These are phyloP conservation scores for Biscutella laevigata DNA, from an alignment of 441 rosid genomes.

Conservation along the genomic window DNA sequence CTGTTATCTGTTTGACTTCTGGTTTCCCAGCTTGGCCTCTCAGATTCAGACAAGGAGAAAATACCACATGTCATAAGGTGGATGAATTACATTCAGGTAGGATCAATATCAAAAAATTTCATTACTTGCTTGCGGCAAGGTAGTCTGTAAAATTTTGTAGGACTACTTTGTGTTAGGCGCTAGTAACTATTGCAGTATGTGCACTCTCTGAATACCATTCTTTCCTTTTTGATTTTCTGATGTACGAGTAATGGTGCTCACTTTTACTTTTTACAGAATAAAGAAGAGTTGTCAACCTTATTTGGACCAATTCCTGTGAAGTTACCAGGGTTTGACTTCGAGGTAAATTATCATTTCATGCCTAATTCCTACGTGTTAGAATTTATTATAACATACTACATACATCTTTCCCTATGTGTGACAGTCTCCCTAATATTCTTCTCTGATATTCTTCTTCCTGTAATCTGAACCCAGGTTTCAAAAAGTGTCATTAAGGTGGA, in stretches of 20 bases:
- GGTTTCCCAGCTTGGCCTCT: conserved; percentile 46
- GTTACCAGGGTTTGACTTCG: conserved; percentile 51
- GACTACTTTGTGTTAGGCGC: neutral
- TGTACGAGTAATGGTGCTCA: neutral
- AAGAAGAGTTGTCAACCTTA: conserved; percentile 37
- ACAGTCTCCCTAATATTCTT: neutral
- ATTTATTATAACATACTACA: no score
- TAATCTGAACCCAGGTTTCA: conserved; percentile 27
- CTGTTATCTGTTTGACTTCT: conserved; percentile 11
- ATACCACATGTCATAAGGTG: conserved; percentile 70
- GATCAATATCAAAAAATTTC: neutral
- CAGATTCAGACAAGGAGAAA: conserved; percentile 43
- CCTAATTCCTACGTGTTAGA: neutral
- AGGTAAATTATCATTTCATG: conserved; percentile 28
- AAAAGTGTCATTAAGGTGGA: conserved; percentile 37
- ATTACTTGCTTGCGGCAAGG: neutral
- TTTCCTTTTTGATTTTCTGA: neutral
- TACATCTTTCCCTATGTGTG: neutral
- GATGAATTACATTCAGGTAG: conserved; percentile 83
- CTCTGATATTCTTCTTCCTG: conserved; percentile 5
- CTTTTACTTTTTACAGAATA: conserved; percentile 36
- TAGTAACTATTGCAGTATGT: neutral
- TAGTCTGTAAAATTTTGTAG: neutral
- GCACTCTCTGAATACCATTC: conserved; percentile 8
- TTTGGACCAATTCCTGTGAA: conserved; percentile 44